A percentile compares a stretch with the other conserved stretches of the same genome.
Evolutionary conservation across 1,284 basidiomycete genomes (phyloP).

Genomic region (Meripilus lineatus): DNA sequence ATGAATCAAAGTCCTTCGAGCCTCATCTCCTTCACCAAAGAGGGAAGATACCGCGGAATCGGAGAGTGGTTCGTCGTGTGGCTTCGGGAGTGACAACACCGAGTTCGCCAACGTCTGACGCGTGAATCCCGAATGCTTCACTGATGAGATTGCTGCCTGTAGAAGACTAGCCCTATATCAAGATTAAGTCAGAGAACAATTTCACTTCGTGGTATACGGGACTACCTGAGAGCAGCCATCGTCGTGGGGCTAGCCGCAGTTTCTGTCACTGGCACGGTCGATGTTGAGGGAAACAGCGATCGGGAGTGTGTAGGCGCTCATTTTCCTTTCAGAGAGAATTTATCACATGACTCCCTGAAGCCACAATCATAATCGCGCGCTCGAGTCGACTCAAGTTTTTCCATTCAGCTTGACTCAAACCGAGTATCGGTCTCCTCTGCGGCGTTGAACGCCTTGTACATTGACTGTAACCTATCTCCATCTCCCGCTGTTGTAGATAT

Average conservation of each 20-base stretch:
- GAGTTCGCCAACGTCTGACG: constrained; percentile 63
- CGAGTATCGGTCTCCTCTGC: too few relatives aligned
- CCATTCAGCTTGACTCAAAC: too few relatives aligned
- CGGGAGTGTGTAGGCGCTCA: neutral
- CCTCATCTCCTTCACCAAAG: constrained; percentile 66
- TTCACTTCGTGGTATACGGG: too few relatives aligned
- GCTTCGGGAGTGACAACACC: constrained; percentile 46
- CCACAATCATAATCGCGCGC: too few relatives aligned
- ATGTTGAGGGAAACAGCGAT: neutral
- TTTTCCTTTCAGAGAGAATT: too few relatives aligned
- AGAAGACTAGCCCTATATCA: constrained; percentile 41
- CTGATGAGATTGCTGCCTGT: constrained; percentile 56
- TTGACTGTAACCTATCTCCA: constrained; percentile 1
- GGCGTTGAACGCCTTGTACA: neutral
- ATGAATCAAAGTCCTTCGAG: constrained; percentile 55
- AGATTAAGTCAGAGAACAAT: too few relatives aligned
- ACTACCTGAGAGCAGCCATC: constrained; percentile 6
- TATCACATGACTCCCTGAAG: too few relatives aligned
- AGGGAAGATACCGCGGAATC: constrained; percentile 67
- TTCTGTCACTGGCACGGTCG: too few relatives aligned
- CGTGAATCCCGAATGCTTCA: constrained; percentile 66
- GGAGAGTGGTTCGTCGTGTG: constrained; percentile 55
- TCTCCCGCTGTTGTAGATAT: constrained; percentile 18
- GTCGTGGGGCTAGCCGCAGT: too few relatives aligned
- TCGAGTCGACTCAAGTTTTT: too few relatives aligned